Percentiles rank a stretch among this genome's conserved stretches.
phyloP scores from a whole-genome alignment of 2,329 filamentous ascomycete genomes.

The Xylariaceae sp. region DNA sequence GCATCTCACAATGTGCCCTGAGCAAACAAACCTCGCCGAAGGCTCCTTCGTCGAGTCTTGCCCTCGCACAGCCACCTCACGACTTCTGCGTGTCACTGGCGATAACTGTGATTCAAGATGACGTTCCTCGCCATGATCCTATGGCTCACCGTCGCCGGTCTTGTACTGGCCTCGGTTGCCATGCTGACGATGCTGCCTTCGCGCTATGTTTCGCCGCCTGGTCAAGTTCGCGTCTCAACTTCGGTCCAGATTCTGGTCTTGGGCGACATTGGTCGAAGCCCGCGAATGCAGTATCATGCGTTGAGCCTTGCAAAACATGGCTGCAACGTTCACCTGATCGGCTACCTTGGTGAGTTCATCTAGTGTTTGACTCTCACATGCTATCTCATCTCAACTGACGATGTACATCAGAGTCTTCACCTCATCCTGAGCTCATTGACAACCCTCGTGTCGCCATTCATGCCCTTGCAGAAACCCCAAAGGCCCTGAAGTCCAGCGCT shows the following conservation, averaged over 20 bases:
- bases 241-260: slow-evolving; percentile 81
- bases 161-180: slow-evolving; percentile 31
- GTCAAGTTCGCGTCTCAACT: slow-evolving; percentile 23
- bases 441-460: slow-evolving; percentile 69
- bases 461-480: slow-evolving; percentile 66
- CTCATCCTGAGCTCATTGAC: slow-evolving; percentile 72
- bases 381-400: slow-evolving; percentile 9
- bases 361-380: neutral
- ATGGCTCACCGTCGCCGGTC: slow-evolving; percentile 21
- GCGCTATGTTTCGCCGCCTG: slow-evolving; percentile 36
- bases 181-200: slow-evolving; percentile 35
- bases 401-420: slow-evolving; percentile 62
- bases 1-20: no score
- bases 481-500: slow-evolving; percentile 63
- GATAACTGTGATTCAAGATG: slow-evolving; percentile 16
- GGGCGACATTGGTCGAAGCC: slow-evolving; percentile 91
- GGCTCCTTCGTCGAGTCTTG: neutral
- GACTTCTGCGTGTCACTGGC: neutral
- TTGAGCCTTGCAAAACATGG: slow-evolving; percentile 84
- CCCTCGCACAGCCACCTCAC: neutral
- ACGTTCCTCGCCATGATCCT: slow-evolving; percentile 28
- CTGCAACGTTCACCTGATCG: slow-evolving; percentile 78
- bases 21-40: neutral
- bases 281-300: slow-evolving; percentile 98
- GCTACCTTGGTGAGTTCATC: slow-evolving; percentile 67